Evolutionary conservation across 2,329 filamentous ascomycete species (phyloP).

Genomic region (Botryotinia calthae): DNA sequence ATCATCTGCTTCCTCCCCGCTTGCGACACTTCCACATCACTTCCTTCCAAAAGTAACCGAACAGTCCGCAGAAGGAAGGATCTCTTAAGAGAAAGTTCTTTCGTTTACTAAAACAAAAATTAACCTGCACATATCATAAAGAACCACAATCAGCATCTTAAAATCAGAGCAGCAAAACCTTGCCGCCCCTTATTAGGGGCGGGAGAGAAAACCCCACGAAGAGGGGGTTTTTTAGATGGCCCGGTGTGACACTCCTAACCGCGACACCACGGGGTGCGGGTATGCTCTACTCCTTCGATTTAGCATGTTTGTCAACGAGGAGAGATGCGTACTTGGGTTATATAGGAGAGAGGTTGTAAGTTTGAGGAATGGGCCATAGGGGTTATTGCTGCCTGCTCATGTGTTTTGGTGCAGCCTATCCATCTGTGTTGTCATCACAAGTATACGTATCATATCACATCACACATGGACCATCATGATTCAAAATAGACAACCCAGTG

Average conservation of each 20-base stretch:
- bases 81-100: neutral
- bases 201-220: too few species aligned
- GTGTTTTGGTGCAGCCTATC: neutral
- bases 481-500: neutral
- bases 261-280: neutral
- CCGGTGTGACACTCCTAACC: neutral
- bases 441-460: neutral
- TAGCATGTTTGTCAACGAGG: neutral
- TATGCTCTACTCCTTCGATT: neutral
- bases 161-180: neutral
- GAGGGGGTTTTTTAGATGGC: neutral
- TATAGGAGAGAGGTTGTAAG: neutral
- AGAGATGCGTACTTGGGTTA: neutral
- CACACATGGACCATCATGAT: neutral
- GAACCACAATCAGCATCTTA: neutral
- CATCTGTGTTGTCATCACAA: neutral
- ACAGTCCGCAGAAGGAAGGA: neutral
- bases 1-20: neutral
- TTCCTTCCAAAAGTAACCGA: neutral
- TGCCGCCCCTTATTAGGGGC: neutral
- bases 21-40: neutral
- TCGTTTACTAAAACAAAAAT: neutral
- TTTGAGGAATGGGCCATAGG: neutral
- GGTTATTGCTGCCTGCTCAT: neutral
- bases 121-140: neutral